phyloP scores from a whole-genome alignment of 106 monocot genomes.

The Dendrobium huoshanense region DNA sequence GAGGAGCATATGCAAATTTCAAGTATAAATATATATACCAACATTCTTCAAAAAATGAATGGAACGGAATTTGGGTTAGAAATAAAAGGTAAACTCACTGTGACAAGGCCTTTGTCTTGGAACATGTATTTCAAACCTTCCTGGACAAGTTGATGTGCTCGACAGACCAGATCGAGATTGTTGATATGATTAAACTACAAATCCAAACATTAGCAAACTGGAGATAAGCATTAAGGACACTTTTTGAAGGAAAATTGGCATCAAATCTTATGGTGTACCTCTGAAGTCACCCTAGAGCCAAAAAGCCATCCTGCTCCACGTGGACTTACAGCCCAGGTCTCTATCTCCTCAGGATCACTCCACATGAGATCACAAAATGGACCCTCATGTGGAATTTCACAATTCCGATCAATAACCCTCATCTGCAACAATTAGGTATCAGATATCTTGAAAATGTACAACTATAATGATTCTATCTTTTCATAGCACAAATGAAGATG shows the following conservation, averaged over 20 bases:
- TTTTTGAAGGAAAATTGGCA: background rate
- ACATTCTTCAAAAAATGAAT: background rate
- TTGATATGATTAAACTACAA: slow-evolving; percentile 94
- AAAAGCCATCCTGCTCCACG: slow-evolving; percentile 99
- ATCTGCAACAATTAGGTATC: slow-evolving; percentile 39
- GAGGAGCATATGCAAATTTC: too few species aligned
- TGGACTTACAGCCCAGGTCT: slow-evolving; percentile 95
- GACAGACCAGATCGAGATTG: slow-evolving; percentile 88
- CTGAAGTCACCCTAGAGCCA: slow-evolving; percentile 92
- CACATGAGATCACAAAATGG: slow-evolving; percentile 99
- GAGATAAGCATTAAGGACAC: background rate
- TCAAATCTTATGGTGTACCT: slow-evolving; percentile 31
- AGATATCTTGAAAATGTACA: background rate
- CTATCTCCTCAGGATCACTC: slow-evolving; percentile 99
- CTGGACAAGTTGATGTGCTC: slow-evolving; percentile 96
- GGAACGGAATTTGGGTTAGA: background rate
- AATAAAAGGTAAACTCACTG: slow-evolving; percentile 48
- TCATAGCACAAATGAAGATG: background rate
- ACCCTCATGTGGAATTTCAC: slow-evolving; percentile 98
- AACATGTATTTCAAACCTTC: slow-evolving; percentile 99
- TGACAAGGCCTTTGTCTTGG: slow-evolving; percentile 94
- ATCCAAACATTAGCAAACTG: background rate
- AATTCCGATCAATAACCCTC: slow-evolving; percentile 84
- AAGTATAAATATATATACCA: background rate
- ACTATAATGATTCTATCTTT: background rate